A percentile compares a stretch with the other conserved stretches of the same genome.
These are phyloP conservation scores for Moesziomyces parantarcticus DNA, from an alignment of 1,284 basidiomycete genomes.

Conservation along the genomic window DNA sequence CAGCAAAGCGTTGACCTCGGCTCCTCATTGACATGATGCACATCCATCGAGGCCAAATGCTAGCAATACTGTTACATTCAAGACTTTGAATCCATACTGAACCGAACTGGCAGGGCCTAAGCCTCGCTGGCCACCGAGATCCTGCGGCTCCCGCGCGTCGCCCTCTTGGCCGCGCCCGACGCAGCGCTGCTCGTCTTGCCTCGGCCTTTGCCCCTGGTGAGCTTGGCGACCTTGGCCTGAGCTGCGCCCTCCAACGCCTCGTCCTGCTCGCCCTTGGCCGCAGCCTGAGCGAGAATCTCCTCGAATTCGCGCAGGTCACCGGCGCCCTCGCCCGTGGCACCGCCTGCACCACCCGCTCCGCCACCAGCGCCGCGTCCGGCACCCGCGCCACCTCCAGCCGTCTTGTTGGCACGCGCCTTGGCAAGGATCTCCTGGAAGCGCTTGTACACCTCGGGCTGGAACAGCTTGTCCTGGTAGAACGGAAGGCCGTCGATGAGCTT, in stretches of 20 bases:
- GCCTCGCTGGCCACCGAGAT: conserved; percentile 40
- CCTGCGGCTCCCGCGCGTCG: conserved; percentile 23
- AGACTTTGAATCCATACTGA: not conserved
- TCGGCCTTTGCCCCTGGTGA: conserved; percentile 23
- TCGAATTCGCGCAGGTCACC: conserved; percentile 64
- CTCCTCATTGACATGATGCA: not conserved
- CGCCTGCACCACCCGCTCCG: conserved; percentile 11
- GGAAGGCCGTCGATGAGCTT: conserved; percentile 85
- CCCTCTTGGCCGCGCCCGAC: conserved; percentile 10
- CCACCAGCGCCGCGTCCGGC: conserved; percentile 15
- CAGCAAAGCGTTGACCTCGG: too few species aligned
- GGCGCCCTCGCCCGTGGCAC: conserved; percentile 18
- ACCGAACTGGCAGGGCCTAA: conserved; percentile 1
- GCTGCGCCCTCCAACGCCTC: conserved; percentile 80
- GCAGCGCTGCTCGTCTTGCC: conserved; percentile 26
- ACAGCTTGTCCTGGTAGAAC: conserved; percentile 87
- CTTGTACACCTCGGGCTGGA: conserved; percentile 84
- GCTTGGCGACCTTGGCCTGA: conserved; percentile 49
- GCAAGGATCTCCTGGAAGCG: conserved; percentile 88
- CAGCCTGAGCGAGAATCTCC: conserved; percentile 84
- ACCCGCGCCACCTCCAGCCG: conserved; percentile 9
- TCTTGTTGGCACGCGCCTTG: conserved; percentile 70
- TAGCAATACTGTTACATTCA: not conserved
- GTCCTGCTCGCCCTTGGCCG: conserved; percentile 87
- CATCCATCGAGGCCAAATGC: not conserved